Conservation (phyloP, 192 early-diverging fungal genomes). For the Coemansia sp. region DNA sequence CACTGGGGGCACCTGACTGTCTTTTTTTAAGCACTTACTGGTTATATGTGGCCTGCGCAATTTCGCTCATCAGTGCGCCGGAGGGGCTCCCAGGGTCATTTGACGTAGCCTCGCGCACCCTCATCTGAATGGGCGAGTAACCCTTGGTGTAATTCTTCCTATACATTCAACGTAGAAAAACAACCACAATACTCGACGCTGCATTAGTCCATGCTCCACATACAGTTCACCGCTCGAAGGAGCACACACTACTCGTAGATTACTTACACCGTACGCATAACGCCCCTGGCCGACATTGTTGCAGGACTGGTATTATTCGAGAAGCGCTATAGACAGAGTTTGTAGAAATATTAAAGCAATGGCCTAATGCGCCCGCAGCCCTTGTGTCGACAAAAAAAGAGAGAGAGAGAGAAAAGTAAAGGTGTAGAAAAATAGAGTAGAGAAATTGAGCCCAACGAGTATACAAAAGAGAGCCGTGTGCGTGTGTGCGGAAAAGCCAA, state of each 20-base stretch:
- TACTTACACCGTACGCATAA: constrained; percentile 49
- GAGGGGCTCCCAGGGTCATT: constrained; percentile 81
- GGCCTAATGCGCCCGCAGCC: background rate
- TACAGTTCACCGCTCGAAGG: background rate
- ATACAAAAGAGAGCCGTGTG: background rate
- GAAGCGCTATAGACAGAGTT: background rate
- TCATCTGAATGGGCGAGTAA: constrained; percentile 90
- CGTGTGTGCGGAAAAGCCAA: background rate
- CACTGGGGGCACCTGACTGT: background rate
- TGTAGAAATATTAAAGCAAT: constrained; percentile 25
- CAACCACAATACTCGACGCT: background rate
- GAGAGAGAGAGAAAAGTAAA: constrained; percentile 3
- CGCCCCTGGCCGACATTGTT: constrained; percentile 38
- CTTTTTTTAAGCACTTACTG: constrained; percentile 63
- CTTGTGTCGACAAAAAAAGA: constrained; percentile 9
- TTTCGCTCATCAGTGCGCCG: constrained; percentile 77
- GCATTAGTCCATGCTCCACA: constrained; percentile 14
- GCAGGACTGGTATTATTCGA: constrained; percentile 14
- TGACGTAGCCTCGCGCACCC: constrained; percentile 82
- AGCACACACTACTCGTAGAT: background rate
- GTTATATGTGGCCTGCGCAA: constrained; percentile 82
- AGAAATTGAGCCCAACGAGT: background rate
- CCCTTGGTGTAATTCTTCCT: constrained; percentile 92
- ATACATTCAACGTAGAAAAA: constrained; percentile 1
- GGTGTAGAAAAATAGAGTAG: constrained; percentile 5